phyloP scores from a whole-genome alignment of 23 red algal genomes.

The Porphyridium purpureum region DNA sequence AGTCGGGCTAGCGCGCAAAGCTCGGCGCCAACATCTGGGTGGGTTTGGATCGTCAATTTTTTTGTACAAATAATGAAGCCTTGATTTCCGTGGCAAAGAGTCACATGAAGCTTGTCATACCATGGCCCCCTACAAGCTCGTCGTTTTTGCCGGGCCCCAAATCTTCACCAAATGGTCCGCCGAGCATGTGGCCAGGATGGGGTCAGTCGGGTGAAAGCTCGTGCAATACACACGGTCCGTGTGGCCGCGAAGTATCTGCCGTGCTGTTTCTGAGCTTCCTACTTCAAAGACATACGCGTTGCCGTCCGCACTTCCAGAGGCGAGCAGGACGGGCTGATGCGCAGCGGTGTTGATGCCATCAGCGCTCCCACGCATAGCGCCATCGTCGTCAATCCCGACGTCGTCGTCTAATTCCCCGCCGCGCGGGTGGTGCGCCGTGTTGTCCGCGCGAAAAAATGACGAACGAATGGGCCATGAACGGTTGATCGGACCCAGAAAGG shows the following conservation, averaged over 20 bases:
- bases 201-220: constrained; percentile 63
- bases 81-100: too few relatives aligned
- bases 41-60: too few relatives aligned
- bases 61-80: too few relatives aligned
- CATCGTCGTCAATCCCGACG: constrained; percentile 7
- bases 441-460: constrained; percentile 25
- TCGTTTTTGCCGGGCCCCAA: constrained; percentile 14
- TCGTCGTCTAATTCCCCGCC: neutral
- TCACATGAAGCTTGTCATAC: too few relatives aligned
- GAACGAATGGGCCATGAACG: constrained; percentile 47
- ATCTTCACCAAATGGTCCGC: constrained; percentile 55
- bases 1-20: too few relatives aligned
- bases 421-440: neutral
- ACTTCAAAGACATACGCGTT: constrained; percentile 69
- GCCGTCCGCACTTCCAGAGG: constrained; percentile 52
- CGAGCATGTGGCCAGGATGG: constrained; percentile 65
- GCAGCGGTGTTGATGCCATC: constrained; percentile 18
- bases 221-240: constrained; percentile 34
- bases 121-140: too few relatives aligned
- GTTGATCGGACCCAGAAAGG: constrained; percentile 8
- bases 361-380: neutral
- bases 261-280: constrained; percentile 1
- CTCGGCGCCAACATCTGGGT: too few relatives aligned
- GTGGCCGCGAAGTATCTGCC: constrained; percentile 45
- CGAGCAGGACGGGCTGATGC: constrained; percentile 36